Conservation (phyloP, 2,329 filamentous ascomycete species). For the Claviceps arundinis region DNA sequence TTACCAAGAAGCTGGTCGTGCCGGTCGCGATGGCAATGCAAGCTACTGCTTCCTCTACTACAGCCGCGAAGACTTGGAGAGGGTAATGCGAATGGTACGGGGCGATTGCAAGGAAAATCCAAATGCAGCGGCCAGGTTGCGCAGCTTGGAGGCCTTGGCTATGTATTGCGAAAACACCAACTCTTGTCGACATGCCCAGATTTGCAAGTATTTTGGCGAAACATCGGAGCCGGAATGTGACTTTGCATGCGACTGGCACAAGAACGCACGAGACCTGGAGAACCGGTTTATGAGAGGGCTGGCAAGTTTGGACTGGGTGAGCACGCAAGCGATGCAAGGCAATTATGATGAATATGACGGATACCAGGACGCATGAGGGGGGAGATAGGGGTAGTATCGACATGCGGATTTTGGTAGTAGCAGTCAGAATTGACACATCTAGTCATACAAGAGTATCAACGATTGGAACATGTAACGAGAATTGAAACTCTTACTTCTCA, state of each 20-base stretch:
- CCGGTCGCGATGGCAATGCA: slow-evolving; percentile 79
- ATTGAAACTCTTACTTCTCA: too few relatives aligned
- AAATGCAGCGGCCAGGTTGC: slow-evolving; percentile 37
- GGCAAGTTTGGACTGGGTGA: slow-evolving; percentile 48
- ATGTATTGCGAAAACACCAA: slow-evolving; percentile 68
- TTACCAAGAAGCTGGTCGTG: slow-evolving; percentile 88
- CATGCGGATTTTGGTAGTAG: neutral
- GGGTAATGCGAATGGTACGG: slow-evolving; percentile 46
- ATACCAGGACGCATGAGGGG: slow-evolving; percentile 32
- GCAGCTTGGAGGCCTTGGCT: slow-evolving; percentile 56
- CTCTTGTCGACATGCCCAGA: slow-evolving; percentile 61
- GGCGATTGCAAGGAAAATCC: slow-evolving; percentile 28
- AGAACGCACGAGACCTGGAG: slow-evolving; percentile 47
- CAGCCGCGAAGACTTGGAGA: slow-evolving; percentile 71
- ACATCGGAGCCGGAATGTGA: slow-evolving; percentile 44
- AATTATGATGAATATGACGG: slow-evolving; percentile 43
- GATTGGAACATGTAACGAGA: too few relatives aligned
- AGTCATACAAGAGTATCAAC: too few relatives aligned
- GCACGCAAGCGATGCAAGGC: slow-evolving; percentile 47
- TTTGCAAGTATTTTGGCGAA: slow-evolving; percentile 70
- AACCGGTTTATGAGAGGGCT: slow-evolving; percentile 42
- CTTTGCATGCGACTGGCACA: slow-evolving; percentile 68
- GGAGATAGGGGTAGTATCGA: too few relatives aligned
- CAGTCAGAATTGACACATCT: neutral
- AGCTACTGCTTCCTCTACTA: slow-evolving; percentile 85